Percentiles rank a stretch among this genome's conserved stretches.
phyloP scores from a whole-genome alignment of 768 basidiomycete species.

The Lentinula raphanica region DNA sequence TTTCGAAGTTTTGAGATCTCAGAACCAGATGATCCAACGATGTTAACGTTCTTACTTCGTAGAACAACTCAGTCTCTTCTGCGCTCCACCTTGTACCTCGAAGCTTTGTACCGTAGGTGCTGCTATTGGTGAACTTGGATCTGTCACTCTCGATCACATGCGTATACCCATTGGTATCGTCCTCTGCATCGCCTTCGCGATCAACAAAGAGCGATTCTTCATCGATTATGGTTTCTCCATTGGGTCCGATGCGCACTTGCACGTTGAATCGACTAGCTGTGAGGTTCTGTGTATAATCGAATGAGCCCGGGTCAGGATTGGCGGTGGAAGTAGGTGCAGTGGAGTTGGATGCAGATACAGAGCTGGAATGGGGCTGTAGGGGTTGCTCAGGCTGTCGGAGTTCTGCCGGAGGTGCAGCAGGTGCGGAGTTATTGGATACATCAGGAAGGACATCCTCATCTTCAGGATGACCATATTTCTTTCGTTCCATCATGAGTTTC shows the following conservation, averaged over 20 bases:
- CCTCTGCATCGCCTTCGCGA: slow-evolving; percentile 52
- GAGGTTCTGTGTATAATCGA: slow-evolving; percentile 65
- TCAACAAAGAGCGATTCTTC: slow-evolving; percentile 82
- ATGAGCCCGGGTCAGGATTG: slow-evolving; percentile 30
- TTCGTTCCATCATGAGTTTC: slow-evolving; percentile 60
- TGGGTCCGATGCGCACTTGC: slow-evolving; percentile 82
- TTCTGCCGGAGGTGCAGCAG: slow-evolving; percentile 8
- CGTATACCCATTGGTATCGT: slow-evolving; percentile 63
- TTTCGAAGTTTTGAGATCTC: slow-evolving; percentile 10
- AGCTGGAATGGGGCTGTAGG: not conserved
- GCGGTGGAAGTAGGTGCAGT: slow-evolving; percentile 10
- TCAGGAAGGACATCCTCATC: slow-evolving; percentile 31
- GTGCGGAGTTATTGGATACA: slow-evolving; percentile 2
- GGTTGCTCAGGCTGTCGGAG: slow-evolving; percentile 2
- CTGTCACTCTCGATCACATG: slow-evolving; percentile 80
- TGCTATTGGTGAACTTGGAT: slow-evolving; percentile 81
- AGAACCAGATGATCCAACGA: not conserved
- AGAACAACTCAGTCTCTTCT: slow-evolving; percentile 89
- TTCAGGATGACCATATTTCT: slow-evolving; percentile 64
- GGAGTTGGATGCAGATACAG: slow-evolving; percentile 7
- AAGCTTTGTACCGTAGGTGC: slow-evolving; percentile 73
- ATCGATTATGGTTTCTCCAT: slow-evolving; percentile 83
- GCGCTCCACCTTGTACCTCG: slow-evolving; percentile 84
- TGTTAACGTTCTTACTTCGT: slow-evolving; percentile 49
- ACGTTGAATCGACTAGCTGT: slow-evolving; percentile 72